Evolutionary conservation across 768 basidiomycete species (phyloP), one percentile per base, ranked within the genome.

Genomic region (Lactarius pseudohatsudake): DNA sequence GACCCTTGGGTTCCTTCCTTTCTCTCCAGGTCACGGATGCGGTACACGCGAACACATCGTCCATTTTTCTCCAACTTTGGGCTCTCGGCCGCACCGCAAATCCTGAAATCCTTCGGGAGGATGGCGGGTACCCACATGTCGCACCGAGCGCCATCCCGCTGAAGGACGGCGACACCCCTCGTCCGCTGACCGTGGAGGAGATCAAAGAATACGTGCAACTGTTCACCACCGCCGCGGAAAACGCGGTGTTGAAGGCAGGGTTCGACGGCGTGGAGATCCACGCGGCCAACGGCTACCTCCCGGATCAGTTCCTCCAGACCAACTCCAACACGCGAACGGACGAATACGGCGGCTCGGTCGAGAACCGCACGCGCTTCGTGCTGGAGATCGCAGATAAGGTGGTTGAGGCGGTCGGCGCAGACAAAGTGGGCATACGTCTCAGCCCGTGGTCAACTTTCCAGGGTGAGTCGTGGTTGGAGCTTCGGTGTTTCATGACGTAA

Each of bases 301-400:
- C 74, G 22, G 75, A 81, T 69, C 77, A 81, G 71, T 81, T 81
- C 73, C 53, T 78, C 41, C 76, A 79, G 68, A 68, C 73, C 53
- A 68, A 68, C 13, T 56, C 72, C 38, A 82, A 82, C 74, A 71
- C 75, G 57, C 78, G 81, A 54, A 80, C 77, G 38, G 81, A 81
- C 75, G 73, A 75, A 65, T 84, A 81, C 69, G 83, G 83, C 11
- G 83, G 82, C 3, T 75, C 75, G 36, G 68, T 81, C 45, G 80
- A 81, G 72, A 82, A 82, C 74, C 77, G 83, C n/a, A 68, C 72
- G 0, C 74, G 80, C 7, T 80, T 84, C 73, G 66, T 72, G 8
- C 69, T 79, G 34, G 77, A 80, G 69, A 74, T 80, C 60, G 69
- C 78, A n/a, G 73, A 78, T 30, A 78, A 78, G 8, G 73, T 79